Base-by-base conservation (phyloP, 441 rosid genomes). In the Erodium moschatum region DNA sequence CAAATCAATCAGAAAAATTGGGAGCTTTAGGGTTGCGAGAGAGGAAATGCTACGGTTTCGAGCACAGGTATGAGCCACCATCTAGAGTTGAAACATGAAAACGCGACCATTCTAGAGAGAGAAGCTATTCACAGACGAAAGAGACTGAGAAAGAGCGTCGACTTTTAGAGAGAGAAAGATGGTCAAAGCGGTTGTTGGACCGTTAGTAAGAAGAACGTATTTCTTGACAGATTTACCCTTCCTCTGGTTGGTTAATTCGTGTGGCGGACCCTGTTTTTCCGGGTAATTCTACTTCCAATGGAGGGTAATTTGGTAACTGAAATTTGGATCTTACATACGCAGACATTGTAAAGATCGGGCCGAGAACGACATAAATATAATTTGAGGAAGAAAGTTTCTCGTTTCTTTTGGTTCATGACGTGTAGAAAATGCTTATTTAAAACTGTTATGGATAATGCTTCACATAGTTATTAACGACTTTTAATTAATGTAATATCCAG, bases 111-210 rank as follows among this genome's bases (percentile, higher is more conserved):
- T 54, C 61, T 19, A 54, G 61, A 16, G 61, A 54, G 61, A 54
- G 18, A 16, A 52, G n/a, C 8, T 18, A 54, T 18, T 16, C 61
- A 16, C 9, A 54, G 20, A 24, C n/a, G n/a, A n/a, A n/a, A n/a
- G n/a, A n/a, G 27, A 52, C 58, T 54, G 61, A 54, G 61, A 54
- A 54, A 54, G 61, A 54, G 21, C 61, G 15, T 54, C 9, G 9
- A 8, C 61, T 54, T 54, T 16, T 5, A 54, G 61, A 54, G 61
- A 54, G 61, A 54, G 61, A 54, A 18, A 54, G 61, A 54, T 20
- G 61, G 61, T 54, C 61, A 54, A 54, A 54, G 61, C 61, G 61
- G 61, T 54, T 54, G 61, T 54, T 54, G 61, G 61, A 54, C 61
- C 61, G 61, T 54, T 54, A 54, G 24, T 18, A 18, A 16, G 21